phyloP scores from a whole-genome alignment of 805 yeast species.

The Metschnikowia orientalis region DNA sequence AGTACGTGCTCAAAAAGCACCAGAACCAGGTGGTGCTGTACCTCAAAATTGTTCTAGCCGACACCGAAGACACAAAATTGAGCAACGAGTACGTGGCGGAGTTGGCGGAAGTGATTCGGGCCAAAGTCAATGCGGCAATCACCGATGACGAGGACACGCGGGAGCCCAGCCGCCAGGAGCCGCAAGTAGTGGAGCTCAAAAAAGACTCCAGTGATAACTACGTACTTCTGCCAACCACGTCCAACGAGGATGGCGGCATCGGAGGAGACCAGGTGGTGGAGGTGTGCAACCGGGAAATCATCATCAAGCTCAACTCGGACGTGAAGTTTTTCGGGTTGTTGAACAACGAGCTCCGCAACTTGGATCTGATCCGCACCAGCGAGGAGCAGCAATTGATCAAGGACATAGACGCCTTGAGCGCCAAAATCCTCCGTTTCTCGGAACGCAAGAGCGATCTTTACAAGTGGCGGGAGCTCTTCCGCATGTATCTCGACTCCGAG shows the following conservation, averaged over 20 bases:
- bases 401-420: constrained; percentile 42
- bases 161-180: constrained; percentile 2
- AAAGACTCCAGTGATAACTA: constrained; percentile 24
- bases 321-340: constrained; percentile 56
- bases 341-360: constrained; percentile 47
- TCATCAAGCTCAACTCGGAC: constrained; percentile 50
- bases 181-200: constrained; percentile 26
- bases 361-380: constrained; percentile 40
- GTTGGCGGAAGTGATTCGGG: constrained; percentile 26
- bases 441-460: constrained; percentile 51
- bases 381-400: constrained; percentile 42
- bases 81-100: constrained; percentile 30
- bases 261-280: constrained; percentile 10
- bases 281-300: constrained; percentile 29
- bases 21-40: constrained; percentile 31
- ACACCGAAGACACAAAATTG: constrained; percentile 21
- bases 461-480: constrained; percentile 67
- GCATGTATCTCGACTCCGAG: constrained; percentile 60
- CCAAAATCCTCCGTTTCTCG: constrained; percentile 20
- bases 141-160: constrained; percentile 21
- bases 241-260: constrained; percentile 8
- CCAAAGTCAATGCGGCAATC: constrained; percentile 23
- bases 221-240: constrained; percentile 27
- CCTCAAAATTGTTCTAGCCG: constrained; percentile 36
- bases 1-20: constrained; percentile 35